Conservation (phyloP, 192 early-diverging fungal species). For the Backusella sp. region DNA sequence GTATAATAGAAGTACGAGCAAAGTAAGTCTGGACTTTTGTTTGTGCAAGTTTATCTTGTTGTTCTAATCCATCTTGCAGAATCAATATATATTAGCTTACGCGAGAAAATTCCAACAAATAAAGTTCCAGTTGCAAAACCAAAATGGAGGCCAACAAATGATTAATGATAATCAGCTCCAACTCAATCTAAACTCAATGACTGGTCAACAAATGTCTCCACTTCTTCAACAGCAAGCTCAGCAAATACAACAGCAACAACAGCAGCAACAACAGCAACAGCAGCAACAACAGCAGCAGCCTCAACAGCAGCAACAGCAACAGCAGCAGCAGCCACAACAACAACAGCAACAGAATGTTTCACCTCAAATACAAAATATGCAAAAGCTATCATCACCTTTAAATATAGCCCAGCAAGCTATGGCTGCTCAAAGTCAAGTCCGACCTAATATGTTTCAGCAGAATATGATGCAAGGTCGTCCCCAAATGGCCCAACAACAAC, state of each 20-base stretch:
- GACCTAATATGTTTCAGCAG: slow-evolving; percentile 18
- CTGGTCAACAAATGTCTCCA: slow-evolving; percentile 10
- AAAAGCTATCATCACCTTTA: slow-evolving; percentile 14
- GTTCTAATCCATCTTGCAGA: slow-evolving; percentile 14
- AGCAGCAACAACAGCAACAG: not conserved
- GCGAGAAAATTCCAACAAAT: slow-evolving; percentile 34
- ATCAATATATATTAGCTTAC: slow-evolving; percentile 35
- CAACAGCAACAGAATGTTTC: slow-evolving; percentile 18
- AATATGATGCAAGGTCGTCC: slow-evolving; percentile 25
- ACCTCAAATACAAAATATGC: slow-evolving; percentile 20
- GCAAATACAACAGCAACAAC: slow-evolving; percentile 11
- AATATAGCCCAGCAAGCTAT: slow-evolving; percentile 17
- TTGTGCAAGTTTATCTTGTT: not conserved
- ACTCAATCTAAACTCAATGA: slow-evolving; percentile 3
- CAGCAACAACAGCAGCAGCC: not conserved
- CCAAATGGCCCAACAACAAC: slow-evolving; percentile 1
- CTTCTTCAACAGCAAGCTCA: slow-evolving; percentile 15
- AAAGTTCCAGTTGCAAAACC: slow-evolving; percentile 24
- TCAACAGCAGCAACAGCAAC: slow-evolving; percentile 1
- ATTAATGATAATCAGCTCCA: slow-evolving; percentile 14
- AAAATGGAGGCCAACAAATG: slow-evolving; percentile 13
- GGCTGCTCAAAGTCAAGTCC: slow-evolving; percentile 24
- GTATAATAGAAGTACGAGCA: slow-evolving; percentile 27
- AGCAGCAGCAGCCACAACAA: slow-evolving; percentile 16
- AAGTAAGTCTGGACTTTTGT: slow-evolving; percentile 17